phyloP scores from a whole-genome alignment of 176 grass and related monocot genomes.

The Guadua angustifolia region DNA sequence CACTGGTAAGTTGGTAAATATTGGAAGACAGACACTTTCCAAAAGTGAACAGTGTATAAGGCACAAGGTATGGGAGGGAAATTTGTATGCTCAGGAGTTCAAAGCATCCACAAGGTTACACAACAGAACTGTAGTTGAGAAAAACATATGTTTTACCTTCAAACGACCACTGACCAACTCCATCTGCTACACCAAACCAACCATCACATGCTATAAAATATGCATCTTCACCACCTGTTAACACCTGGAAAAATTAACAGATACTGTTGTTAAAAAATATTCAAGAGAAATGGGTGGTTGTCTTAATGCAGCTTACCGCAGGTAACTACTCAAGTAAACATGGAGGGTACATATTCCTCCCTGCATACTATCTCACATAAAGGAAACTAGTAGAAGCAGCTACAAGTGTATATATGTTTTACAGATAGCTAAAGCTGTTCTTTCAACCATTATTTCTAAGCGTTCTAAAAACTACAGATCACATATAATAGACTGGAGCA shows the following conservation, averaged over 20 bases:
- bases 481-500: not conserved
- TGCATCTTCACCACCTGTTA: slow-evolving; percentile 94
- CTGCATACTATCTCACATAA: not conserved
- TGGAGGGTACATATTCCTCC: not conserved
- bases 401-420: slow-evolving; percentile 1
- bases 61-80: not conserved
- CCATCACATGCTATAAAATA: slow-evolving; percentile 70
- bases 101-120: not conserved
- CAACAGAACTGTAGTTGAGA: slow-evolving; percentile 17
- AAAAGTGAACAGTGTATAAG: slow-evolving; percentile 6
- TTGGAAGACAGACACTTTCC: not conserved
- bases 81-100: not conserved
- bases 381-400: not conserved
- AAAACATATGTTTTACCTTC: slow-evolving; percentile 67
- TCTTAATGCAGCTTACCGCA: not conserved
- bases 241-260: slow-evolving; percentile 57
- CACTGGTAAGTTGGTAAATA: not conserved
- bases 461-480: not conserved
- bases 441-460: slow-evolving; percentile 22
- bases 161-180: slow-evolving; percentile 98
- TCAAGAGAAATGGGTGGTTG: not conserved
- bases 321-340: not conserved
- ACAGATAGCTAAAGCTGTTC: not conserved
- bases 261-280: slow-evolving; percentile 16
- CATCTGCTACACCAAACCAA: slow-evolving; percentile 97